Evolutionary conservation across 2,329 filamentous ascomycete genomes (phyloP).

Genomic region (Calycina herbarum): DNA sequence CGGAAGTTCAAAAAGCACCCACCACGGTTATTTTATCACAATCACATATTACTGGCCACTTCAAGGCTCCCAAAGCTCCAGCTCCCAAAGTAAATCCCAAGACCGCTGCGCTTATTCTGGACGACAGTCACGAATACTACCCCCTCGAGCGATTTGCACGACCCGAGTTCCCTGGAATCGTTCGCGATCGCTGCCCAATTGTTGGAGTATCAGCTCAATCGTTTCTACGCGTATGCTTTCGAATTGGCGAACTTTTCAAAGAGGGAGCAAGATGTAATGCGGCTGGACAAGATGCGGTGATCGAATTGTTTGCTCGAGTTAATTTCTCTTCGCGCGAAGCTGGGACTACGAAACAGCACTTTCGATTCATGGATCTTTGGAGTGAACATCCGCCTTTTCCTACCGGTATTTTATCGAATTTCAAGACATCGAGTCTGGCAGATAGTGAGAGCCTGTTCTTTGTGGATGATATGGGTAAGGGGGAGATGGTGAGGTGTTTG

Average conservation of each 20-base stretch:
- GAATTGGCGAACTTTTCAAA: constrained; percentile 59
- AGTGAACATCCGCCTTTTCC: constrained; percentile 57
- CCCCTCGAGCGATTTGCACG: constrained; percentile 49
- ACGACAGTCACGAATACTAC: constrained; percentile 34
- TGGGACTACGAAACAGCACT: constrained; percentile 54
- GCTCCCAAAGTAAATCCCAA: constrained; percentile 3
- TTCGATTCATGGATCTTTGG: constrained; percentile 64
- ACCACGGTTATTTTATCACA: background rate
- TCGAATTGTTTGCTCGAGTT: constrained; percentile 66
- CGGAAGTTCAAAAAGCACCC: background rate
- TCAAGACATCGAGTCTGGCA: constrained; percentile 46
- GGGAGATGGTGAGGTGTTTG: constrained; percentile 48
- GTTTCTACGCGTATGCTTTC: constrained; percentile 61
- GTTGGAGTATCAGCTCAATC: constrained; percentile 49
- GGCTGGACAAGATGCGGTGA: constrained; percentile 52
- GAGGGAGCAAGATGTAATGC: constrained; percentile 45
- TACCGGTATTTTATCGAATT: constrained; percentile 47
- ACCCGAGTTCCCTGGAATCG: constrained; percentile 49
- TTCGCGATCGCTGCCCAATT: constrained; percentile 54
- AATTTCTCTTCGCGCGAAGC: constrained; percentile 56
- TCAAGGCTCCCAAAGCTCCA: background rate
- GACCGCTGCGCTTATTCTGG: constrained; percentile 11
- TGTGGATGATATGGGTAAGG: constrained; percentile 34
- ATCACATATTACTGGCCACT: background rate
- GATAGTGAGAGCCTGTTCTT: constrained; percentile 48